phyloP scores from a whole-genome alignment of 2,329 filamentous ascomycete genomes.

The Coleophoma eucalyptorum region DNA sequence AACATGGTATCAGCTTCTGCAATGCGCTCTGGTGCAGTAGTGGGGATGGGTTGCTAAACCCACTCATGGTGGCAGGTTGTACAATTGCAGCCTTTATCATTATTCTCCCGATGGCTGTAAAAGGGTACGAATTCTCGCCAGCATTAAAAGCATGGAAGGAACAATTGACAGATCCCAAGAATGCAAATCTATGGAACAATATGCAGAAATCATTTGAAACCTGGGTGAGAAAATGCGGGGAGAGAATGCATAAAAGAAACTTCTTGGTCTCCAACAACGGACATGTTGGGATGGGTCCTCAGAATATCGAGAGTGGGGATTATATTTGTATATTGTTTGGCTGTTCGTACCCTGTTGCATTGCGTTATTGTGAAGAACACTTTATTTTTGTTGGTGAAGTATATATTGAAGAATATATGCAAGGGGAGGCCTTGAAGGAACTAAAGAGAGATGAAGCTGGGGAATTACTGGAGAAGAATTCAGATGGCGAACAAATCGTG shows the following conservation, averaged over 20 bases:
- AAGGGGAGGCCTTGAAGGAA: background rate
- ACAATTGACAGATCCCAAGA: background rate
- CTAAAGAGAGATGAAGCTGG: background rate
- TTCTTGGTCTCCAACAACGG: background rate
- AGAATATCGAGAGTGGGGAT: background rate
- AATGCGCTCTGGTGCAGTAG: background rate
- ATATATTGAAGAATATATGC: background rate
- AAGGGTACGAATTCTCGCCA: background rate
- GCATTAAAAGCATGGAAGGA: background rate
- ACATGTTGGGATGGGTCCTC: background rate
- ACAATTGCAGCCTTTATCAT: background rate
- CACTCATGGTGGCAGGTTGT: background rate
- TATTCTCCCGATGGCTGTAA: background rate
- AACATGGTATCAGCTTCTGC: background rate
- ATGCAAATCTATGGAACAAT: background rate
- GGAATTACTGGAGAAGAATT: background rate
- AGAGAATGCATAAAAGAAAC: background rate
- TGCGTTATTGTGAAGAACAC: background rate
- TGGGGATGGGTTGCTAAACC: background rate
- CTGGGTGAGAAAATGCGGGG: background rate
- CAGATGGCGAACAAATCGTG: no score
- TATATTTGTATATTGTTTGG: background rate
- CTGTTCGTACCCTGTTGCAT: background rate
- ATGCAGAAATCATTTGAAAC: background rate
- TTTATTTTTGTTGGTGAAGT: background rate